These are phyloP conservation scores for Thraustochytrium sp. DNA, from an alignment of 352 stramenopile genomes.

Conservation along the genomic window DNA sequence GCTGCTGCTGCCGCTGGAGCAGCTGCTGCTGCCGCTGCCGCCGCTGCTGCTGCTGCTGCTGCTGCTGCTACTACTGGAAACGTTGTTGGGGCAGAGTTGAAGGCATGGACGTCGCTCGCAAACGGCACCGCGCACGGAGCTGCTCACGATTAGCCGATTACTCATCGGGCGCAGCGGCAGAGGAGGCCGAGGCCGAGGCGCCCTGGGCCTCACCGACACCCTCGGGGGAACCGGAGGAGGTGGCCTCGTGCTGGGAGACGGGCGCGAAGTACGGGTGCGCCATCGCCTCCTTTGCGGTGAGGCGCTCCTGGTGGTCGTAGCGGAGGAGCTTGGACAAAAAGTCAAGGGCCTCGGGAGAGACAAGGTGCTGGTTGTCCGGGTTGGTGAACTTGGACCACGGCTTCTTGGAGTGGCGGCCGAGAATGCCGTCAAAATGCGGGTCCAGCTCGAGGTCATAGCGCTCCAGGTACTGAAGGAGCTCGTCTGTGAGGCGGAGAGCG, in stretches of 20 bases:
- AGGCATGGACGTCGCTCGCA: no score
- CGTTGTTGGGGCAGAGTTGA: no score
- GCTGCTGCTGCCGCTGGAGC: no score
- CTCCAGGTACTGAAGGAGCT: constrained; percentile 96
- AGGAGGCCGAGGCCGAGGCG: background rate
- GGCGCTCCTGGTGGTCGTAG: constrained; percentile 80
- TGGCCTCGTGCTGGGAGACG: constrained; percentile 54
- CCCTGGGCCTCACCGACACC: background rate
- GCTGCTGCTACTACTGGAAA: no score
- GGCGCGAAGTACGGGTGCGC: constrained; percentile 95
- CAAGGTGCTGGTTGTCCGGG: constrained; percentile 93
- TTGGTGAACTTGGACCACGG: constrained; percentile 98
- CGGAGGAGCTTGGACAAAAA: constrained; percentile 79
- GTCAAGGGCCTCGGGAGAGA: constrained; percentile 90
- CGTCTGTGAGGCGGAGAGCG: constrained; percentile 79
- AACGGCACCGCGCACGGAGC: no score
- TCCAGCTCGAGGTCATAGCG: constrained; percentile 98
- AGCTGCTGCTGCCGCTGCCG: no score
- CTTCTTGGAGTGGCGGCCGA: constrained; percentile 93
- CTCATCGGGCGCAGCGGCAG: background rate
- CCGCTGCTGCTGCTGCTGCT: no score
- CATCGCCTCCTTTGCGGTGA: constrained; percentile 97
- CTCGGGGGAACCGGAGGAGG: background rate
- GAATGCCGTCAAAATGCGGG: constrained; percentile 94
- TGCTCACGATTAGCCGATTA: no score